A percentile compares a stretch with the other conserved stretches of the same genome.
phyloP scores from a whole-genome alignment of 768 basidiomycete genomes.

The Hygrophoropsis aurantiaca region DNA sequence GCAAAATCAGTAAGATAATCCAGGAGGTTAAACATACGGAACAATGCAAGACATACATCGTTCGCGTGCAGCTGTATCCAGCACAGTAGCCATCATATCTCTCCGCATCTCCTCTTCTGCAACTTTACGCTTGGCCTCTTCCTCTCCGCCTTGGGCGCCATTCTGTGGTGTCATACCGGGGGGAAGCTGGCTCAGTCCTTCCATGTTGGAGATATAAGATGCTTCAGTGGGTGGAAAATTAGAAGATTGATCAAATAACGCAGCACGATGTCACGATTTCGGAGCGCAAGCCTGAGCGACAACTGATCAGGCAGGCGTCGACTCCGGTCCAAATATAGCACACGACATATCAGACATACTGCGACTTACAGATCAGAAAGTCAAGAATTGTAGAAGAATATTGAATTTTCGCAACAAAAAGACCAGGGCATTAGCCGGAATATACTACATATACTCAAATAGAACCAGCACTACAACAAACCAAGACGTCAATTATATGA shows the following conservation, averaged over 20 bases:
- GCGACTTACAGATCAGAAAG: too few species aligned
- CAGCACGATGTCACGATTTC: too few species aligned
- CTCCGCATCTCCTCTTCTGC: slow-evolving; percentile 77
- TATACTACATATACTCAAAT: too few species aligned
- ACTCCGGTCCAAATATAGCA: background rate
- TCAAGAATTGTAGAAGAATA: too few species aligned
- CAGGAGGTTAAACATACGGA: background rate
- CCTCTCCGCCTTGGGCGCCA: slow-evolving; percentile 47
- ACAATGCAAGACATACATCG: slow-evolving; percentile 48
- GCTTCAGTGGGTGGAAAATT: too few species aligned
- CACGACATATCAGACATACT: too few species aligned
- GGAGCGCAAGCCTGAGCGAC: too few species aligned
- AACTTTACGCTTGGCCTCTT: slow-evolving; percentile 53
- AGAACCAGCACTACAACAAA: background rate
- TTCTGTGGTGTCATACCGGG: slow-evolving; percentile 26
- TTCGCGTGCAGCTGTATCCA: slow-evolving; percentile 79
- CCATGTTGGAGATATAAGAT: slow-evolving; percentile 16
- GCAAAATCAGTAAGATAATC: slow-evolving; percentile 1
- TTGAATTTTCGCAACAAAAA: too few species aligned
- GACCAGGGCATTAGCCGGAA: too few species aligned
- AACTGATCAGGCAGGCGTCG: too few species aligned
- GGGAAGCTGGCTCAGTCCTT: slow-evolving; percentile 22
- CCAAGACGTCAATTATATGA: background rate
- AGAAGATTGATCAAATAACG: too few species aligned
- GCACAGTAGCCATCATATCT: slow-evolving; percentile 74